Conservation (phyloP, 202 grass and related monocot species). For the Cymbopogon flexuosus region DNA sequence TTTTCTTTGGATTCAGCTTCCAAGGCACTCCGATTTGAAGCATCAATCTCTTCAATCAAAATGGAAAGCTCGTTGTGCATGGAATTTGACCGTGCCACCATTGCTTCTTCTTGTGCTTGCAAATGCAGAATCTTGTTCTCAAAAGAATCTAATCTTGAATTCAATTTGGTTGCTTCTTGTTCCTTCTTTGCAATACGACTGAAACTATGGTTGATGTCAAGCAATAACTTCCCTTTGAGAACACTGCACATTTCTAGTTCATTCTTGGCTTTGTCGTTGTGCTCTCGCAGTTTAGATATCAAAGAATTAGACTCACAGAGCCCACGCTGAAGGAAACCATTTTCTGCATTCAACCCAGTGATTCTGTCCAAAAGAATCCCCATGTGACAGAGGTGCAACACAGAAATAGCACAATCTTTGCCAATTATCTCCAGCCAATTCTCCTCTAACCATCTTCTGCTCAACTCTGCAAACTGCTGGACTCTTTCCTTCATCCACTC, state of each 20-base stretch:
- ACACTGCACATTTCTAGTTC: slow-evolving; percentile 74
- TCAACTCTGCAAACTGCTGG: slow-evolving; percentile 41
- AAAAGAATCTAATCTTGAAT: slow-evolving; percentile 55
- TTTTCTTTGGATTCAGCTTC: slow-evolving; percentile 51
- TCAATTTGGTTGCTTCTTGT: slow-evolving; percentile 66
- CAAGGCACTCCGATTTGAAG: slow-evolving; percentile 52
- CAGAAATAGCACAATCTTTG: slow-evolving; percentile 94
- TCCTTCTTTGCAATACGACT: slow-evolving; percentile 84
- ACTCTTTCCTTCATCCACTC: slow-evolving; percentile 61
- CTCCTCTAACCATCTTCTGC: slow-evolving; percentile 67
- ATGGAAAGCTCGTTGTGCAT: slow-evolving; percentile 62
- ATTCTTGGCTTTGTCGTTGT: slow-evolving; percentile 70
- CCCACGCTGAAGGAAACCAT: slow-evolving; percentile 76
- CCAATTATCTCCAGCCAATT: slow-evolving; percentile 89
- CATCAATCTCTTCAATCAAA: slow-evolving; percentile 70
- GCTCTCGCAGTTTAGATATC: slow-evolving; percentile 70
- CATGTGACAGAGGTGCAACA: slow-evolving; percentile 93
- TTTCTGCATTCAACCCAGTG: slow-evolving; percentile 77
- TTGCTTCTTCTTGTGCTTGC: slow-evolving; percentile 81
- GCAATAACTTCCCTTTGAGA: slow-evolving; percentile 87
- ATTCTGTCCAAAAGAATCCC: slow-evolving; percentile 83
- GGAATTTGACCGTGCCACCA: slow-evolving; percentile 73
- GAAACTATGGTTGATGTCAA: slow-evolving; percentile 82
- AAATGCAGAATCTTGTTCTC: slow-evolving; percentile 74
- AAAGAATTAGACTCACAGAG: slow-evolving; percentile 68